Base-by-base conservation (phyloP, 1,139 yeast species). In the Yamadazyma friedrichii region DNA sequence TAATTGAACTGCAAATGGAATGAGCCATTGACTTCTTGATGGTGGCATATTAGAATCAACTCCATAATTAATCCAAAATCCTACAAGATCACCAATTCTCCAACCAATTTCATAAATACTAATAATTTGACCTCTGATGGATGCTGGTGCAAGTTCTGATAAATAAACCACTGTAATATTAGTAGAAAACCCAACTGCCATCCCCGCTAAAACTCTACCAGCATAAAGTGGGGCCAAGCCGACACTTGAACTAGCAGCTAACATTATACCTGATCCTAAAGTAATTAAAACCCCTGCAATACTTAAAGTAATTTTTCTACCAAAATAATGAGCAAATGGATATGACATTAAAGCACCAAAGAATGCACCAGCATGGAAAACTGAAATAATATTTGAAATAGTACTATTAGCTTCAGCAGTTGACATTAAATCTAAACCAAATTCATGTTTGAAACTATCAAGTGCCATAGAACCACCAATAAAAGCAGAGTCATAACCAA, bases 281-380 rank as follows among this genome's bases (percentile, higher is more conserved):
- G 73, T 67, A 39, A 68, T 60, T 36, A 66, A 50, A 9, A 52
- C 47, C 9, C 71, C 64, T 12, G 71, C 72, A 15, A 58, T 47
- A 15, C 65, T 58, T 42, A 70, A 58, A 9, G 74, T 59, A 20
- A 60, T 48, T 33, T 63, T 56, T 42, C 76, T 58, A 9, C 75
- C 76, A 36, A 54, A 60, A 43, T 64, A 67, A 49, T 58, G 63
- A 9, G 70, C 59, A 38, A 58, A 61, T 3, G 74, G 74, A 43
- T 70, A 70, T 9, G 73, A 65, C 32, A 67, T 51, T 37, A 70
- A 54, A 2, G 74, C 71, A 5, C 76, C 76, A 45, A 68, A 69
- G 48, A 70, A 69, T 42, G 73, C 65, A 9, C 74, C 76, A 20
- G 67, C 74, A 47, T 69, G 75, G 56, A 70, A 69, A 24, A 68